A percentile compares a stretch with the other conserved stretches of the same genome.
These are phyloP conservation scores for Amanita rubescens DNA, from an alignment of 768 basidiomycete genomes.

Conservation along the genomic window DNA sequence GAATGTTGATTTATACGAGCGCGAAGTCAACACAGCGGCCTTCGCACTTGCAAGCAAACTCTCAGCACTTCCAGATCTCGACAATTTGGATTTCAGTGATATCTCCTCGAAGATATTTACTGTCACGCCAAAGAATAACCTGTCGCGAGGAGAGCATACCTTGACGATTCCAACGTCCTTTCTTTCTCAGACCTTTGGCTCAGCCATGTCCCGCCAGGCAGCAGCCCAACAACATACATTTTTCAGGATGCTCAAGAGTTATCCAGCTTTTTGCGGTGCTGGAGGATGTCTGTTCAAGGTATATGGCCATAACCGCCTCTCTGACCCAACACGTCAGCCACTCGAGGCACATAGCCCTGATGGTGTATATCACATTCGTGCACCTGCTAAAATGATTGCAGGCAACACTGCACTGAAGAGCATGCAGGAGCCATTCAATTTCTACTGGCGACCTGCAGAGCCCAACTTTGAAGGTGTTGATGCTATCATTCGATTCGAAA, in stretches of 20 bases:
- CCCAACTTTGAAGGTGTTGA: slow-evolving; percentile 9
- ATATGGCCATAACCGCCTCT: slow-evolving; percentile 9
- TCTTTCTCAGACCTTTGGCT: slow-evolving; percentile 6
- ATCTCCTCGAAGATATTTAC: slow-evolving; percentile 9
- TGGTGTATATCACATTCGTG: slow-evolving; percentile 4
- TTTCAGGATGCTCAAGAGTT: slow-evolving; percentile 5
- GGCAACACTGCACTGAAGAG: slow-evolving; percentile 1
- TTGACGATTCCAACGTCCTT: slow-evolving; percentile 8
- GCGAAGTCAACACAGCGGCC: slow-evolving; percentile 3
- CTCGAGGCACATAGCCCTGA: slow-evolving; percentile 1
- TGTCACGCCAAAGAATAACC: slow-evolving; percentile 2
- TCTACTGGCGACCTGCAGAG: slow-evolving; percentile 7
- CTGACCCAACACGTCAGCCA: slow-evolving; percentile 4
- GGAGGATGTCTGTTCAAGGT: slow-evolving; percentile 7
- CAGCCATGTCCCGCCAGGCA: slow-evolving; percentile 3
- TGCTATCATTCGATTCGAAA: slow-evolving; percentile 1
- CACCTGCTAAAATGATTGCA: neutral
- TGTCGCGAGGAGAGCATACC: neutral
- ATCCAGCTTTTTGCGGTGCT: slow-evolving; percentile 6
- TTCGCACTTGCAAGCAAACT: neutral
- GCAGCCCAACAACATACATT: slow-evolving; percentile 9
- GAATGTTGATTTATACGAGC: neutral
- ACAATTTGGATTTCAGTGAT: slow-evolving; percentile 6
- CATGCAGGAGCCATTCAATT: neutral
- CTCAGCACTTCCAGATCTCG: slow-evolving; percentile 2